Conservation (phyloP, 2,329 filamentous ascomycete genomes). For the Paraconiothyrium sp. region DNA sequence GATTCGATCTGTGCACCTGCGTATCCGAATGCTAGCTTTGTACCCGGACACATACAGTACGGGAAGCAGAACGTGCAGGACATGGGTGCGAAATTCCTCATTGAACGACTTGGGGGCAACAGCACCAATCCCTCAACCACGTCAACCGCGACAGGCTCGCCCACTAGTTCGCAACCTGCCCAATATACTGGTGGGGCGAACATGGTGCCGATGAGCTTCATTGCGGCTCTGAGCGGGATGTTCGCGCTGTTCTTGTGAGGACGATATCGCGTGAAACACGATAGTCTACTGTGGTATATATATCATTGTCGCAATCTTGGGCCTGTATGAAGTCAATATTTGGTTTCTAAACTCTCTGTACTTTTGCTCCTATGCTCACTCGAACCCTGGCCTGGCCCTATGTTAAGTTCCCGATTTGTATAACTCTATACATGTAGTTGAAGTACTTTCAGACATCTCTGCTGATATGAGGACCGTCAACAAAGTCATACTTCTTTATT, state of each 20-base stretch:
- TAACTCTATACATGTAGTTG: no score
- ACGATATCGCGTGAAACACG: no score
- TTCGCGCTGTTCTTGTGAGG: background rate
- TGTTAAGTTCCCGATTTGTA: no score
- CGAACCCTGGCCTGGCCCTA: no score
- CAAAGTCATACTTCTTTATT: no score
- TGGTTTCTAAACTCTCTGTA: no score
- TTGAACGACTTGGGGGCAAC: background rate
- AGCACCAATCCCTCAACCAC: background rate
- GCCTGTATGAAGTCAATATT: no score
- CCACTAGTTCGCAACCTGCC: background rate
- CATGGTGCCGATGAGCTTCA: background rate
- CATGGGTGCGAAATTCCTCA: background rate
- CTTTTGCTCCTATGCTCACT: no score
- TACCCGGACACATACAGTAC: background rate
- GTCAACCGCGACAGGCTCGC: background rate
- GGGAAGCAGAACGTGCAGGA: background rate
- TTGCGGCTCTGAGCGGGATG: background rate
- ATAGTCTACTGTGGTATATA: no score
- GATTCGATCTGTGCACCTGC: background rate
- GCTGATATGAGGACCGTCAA: no score
- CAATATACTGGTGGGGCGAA: background rate
- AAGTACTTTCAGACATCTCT: no score
- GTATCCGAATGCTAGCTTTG: background rate
- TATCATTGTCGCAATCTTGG: no score